Percentiles rank a stretch among this genome's conserved stretches.
Evolutionary conservation across 768 basidiomycete species (phyloP).

Genomic region (Calocybe gangraenosa): DNA sequence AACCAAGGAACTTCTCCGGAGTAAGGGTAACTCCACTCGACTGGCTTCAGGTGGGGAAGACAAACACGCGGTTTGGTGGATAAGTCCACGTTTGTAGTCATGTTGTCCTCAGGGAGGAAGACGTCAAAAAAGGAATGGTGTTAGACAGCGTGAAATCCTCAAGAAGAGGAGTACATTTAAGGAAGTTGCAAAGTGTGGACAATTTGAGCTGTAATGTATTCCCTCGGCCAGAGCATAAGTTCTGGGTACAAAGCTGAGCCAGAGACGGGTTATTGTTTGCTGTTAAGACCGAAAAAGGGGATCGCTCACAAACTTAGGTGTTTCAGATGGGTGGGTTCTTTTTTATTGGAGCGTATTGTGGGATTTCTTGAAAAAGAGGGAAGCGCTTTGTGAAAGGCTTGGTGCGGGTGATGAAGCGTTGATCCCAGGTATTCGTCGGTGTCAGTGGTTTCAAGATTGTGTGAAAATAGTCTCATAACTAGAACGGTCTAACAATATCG

Average conservation of each 20-base stretch:
- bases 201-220: conserved; percentile 32
- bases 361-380: too few species aligned
- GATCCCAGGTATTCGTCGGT: too few species aligned
- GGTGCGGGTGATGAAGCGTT: too few species aligned
- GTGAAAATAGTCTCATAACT: too few species aligned
- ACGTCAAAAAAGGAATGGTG: conserved; percentile 38
- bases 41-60: conserved; percentile 34
- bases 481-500: too few species aligned
- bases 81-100: background rate
- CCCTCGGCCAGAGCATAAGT: conserved; percentile 17
- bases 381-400: too few species aligned
- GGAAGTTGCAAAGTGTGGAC: conserved; percentile 33
- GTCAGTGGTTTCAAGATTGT: too few species aligned
- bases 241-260: conserved; percentile 33
- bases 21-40: conserved; percentile 47
- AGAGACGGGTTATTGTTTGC: conserved; percentile 38
- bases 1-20: conserved; percentile 38
- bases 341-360: too few species aligned
- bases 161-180: conserved; percentile 33
- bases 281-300: too few species aligned
- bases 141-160: conserved; percentile 39
- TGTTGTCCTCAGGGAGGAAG: conserved; percentile 14
- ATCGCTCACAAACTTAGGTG: too few species aligned
- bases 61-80: conserved; percentile 19
- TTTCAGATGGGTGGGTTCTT: too few species aligned